These are phyloP conservation scores for Drosera capensis DNA, from an alignment of 148 eudicot genomes.

Conservation along the genomic window DNA sequence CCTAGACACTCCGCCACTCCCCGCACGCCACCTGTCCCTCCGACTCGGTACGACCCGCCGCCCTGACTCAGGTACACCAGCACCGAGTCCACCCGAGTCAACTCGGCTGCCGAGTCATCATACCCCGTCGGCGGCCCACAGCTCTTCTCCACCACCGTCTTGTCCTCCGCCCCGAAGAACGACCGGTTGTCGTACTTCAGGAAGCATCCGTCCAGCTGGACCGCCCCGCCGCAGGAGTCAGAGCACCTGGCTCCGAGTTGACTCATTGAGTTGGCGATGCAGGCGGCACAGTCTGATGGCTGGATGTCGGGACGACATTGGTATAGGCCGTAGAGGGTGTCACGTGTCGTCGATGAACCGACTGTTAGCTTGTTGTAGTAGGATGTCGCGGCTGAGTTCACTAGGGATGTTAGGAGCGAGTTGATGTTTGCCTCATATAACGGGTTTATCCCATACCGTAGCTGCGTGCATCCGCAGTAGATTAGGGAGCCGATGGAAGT, in stretches of 20 bases:
- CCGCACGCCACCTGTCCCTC: conserved; percentile 29
- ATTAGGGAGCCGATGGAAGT: conserved; percentile 18
- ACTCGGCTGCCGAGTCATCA: conserved; percentile 8
- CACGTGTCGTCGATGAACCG: conserved; percentile 29
- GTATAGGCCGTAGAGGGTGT: conserved; percentile 35
- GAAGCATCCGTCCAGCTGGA: conserved; percentile 45
- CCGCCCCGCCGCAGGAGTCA: conserved; percentile 28
- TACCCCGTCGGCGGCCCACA: conserved; percentile 36
- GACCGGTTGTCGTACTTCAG: conserved; percentile 37
- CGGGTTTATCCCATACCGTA: conserved; percentile 25
- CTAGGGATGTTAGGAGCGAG: conserved; percentile 45
- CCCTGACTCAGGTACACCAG: conserved; percentile 21
- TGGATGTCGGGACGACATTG: conserved; percentile 47
- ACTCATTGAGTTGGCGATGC: conserved; percentile 34
- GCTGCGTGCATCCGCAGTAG: conserved; percentile 46
- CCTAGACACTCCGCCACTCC: conserved; percentile 55
- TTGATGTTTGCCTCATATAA: conserved; percentile 37
- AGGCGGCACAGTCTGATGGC: conserved; percentile 40
- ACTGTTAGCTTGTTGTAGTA: conserved; percentile 39
- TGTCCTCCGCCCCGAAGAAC: conserved; percentile 46
- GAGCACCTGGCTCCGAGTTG: conserved; percentile 32
- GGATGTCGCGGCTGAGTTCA: conserved; percentile 45
- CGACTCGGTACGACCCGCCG: conserved; percentile 27
- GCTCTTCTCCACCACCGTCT: conserved; percentile 35
- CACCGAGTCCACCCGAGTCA: conserved; percentile 27